Evolutionary conservation across 441 rosid species (phyloP), one percentile per base, ranked within the genome.

Genomic region (Gossypium trilobum): DNA sequence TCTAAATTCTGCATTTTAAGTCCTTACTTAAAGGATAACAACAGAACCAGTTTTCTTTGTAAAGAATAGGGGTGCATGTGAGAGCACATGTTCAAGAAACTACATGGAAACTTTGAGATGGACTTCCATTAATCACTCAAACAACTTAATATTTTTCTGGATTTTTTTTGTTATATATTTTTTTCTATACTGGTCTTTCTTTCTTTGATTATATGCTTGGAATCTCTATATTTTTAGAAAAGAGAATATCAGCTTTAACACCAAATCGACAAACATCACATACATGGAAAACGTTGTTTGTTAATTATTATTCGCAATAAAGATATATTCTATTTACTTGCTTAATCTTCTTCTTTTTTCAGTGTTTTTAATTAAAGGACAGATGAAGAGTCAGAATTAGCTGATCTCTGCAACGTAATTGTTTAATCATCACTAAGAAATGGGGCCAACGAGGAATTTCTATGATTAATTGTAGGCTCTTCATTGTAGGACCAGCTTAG

Each of bases 41-140:
- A 56, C 14, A 55, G 57, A 68, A 65, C 56, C 54, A 73, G 77
- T 70, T 73, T 66, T 57, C 50, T 57, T 51, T 66, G 64, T n/a
- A 48, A 42, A 54, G 69, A 77, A 64, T 27, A 44, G 20, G 56
- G 29, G 7, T 68, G 14, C 80, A 74, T 58, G 77, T 74, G 80
- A 60, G 33, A 70, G 75, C 77, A 71, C 77, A 71, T 58, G 71
- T 36, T 5, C 59, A 25, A 25, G 48, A 68, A 56, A 31, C 39
- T 17, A 29, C n/a, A 16, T 17, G 4, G 3, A 22, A 48, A 36
- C 23, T 20, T 42, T 68, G 51, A 60, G 39, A 22, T 44, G 68
- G n/a, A 68, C 17, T 36, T 39, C 39, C 14, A 11, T 17, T 71
- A 68, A 48, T 68, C 71, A 23, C 19, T 8, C 59, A 25, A 44